Percentiles rank a stretch among this genome's conserved stretches.
Evolutionary conservation across 371 early-diverging fungal species (phyloP).

Genomic region (Blakeslea trispora): DNA sequence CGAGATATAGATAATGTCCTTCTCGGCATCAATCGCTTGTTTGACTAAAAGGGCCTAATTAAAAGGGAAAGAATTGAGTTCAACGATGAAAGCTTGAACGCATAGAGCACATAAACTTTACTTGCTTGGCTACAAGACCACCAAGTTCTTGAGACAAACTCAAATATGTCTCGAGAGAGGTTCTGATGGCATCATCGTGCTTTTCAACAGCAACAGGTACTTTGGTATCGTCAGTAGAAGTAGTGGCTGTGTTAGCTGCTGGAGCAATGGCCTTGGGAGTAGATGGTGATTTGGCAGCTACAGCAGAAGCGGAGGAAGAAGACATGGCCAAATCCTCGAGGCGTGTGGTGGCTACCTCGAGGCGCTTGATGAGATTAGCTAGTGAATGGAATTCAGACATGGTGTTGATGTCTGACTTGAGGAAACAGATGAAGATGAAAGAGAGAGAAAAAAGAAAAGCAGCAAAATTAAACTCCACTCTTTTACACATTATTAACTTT

Average conservation of each 20-base stretch:
- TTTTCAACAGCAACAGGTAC: conserved; percentile 59
- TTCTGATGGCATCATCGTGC: conserved; percentile 69
- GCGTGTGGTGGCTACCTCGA: conserved; percentile 85
- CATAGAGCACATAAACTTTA: conserved; percentile 12
- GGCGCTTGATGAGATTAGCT: conserved; percentile 73
- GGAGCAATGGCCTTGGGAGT: conserved; percentile 42
- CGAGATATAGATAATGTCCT: conserved; percentile 75
- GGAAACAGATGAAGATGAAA: too few species aligned
- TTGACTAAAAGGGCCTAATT: conserved; percentile 47
- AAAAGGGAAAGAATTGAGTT: background rate
- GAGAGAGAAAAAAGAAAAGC: too few species aligned
- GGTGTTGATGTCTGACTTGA: conserved; percentile 1
- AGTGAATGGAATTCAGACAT: conserved; percentile 72
- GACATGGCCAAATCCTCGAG: conserved; percentile 79
- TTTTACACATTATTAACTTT: too few species aligned
- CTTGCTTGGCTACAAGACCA: conserved; percentile 78
- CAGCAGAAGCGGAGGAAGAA: conserved; percentile 55
- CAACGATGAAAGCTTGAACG: background rate
- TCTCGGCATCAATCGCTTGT: conserved; percentile 69
- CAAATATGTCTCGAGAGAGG: conserved; percentile 55
- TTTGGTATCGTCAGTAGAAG: conserved; percentile 28
- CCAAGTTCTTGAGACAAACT: conserved; percentile 64
- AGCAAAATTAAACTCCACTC: too few species aligned
- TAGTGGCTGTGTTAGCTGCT: conserved; percentile 21
- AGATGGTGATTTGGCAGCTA: conserved; percentile 48